Evolutionary conservation across 768 basidiomycete species (phyloP).

Genomic region (Auriscalpium microsporum): DNA sequence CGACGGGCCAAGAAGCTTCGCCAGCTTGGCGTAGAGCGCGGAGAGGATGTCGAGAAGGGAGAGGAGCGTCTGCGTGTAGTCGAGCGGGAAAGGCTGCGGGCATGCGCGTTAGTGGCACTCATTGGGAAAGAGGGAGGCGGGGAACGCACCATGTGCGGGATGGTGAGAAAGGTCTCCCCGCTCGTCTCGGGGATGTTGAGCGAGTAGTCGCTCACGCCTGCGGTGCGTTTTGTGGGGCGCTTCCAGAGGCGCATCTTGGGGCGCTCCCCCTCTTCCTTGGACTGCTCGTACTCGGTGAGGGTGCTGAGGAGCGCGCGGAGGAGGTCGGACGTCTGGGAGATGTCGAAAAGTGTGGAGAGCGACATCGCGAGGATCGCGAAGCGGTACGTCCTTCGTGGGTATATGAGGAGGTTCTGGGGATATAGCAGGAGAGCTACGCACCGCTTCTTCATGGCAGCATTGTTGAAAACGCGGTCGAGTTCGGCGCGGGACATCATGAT

Average conservation of each 20-base stretch:
- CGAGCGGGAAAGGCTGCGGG: constrained; percentile 73
- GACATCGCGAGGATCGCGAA: constrained; percentile 86
- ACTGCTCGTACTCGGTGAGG: constrained; percentile 70
- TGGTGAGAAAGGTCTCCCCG: constrained; percentile 63
- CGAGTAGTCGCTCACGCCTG: constrained; percentile 51
- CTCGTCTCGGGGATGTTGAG: constrained; percentile 50
- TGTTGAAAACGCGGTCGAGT: constrained; percentile 67
- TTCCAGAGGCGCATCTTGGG: constrained; percentile 61
- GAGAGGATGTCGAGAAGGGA: constrained; percentile 85
- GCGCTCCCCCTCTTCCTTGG: constrained; percentile 65
- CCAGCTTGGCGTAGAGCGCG: constrained; percentile 84
- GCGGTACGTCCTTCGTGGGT: constrained; percentile 54
- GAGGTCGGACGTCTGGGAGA: constrained; percentile 72
- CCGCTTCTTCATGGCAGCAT: constrained; percentile 73
- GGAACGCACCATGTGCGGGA: constrained; percentile 63
- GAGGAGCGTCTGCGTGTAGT: constrained; percentile 84
- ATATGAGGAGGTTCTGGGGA: not conserved
- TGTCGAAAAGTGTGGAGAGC: constrained; percentile 72
- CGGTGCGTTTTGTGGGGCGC: constrained; percentile 46
- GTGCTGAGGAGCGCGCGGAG: constrained; percentile 65
- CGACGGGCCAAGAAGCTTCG: constrained; percentile 74
- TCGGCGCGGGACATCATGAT: constrained; percentile 69
- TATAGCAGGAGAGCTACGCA: constrained; percentile 23
- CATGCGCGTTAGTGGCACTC: not conserved
- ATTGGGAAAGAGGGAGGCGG: not conserved